Conservation (phyloP, 768 basidiomycete genomes). For the Rhodotorula babjevae region DNA sequence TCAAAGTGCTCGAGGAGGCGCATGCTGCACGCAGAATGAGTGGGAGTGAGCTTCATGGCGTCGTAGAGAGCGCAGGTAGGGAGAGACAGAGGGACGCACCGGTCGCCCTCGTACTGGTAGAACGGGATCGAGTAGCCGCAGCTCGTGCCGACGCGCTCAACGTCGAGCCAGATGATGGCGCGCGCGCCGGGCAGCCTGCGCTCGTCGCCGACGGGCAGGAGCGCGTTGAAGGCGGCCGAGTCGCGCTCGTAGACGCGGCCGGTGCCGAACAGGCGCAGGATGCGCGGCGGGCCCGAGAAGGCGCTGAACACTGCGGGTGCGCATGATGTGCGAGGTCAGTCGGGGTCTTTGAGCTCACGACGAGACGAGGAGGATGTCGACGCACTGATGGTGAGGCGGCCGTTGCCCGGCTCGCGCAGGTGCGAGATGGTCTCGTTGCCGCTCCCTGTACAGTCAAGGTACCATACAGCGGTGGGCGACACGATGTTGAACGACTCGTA, state of each 20-base stretch:
- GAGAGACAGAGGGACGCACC: not conserved
- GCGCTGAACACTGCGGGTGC: not conserved
- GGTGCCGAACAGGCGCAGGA: constrained; percentile 8
- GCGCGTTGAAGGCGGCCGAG: constrained; percentile 18
- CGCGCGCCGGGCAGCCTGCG: constrained; percentile 28
- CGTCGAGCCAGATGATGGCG: constrained; percentile 33
- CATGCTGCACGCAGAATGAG: not conserved
- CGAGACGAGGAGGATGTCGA: not conserved
- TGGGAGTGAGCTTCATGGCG: not conserved
- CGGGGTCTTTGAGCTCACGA: not conserved
- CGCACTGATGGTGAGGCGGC: constrained; percentile 37
- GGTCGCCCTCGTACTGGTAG: constrained; percentile 23
- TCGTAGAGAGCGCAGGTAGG: not conserved
- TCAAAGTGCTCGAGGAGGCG: not conserved
- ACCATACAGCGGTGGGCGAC: constrained; percentile 14
- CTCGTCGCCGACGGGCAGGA: constrained; percentile 17
- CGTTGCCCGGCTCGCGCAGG: constrained; percentile 32
- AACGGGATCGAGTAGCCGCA: constrained; percentile 31
- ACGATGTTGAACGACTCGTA: constrained; percentile 29
- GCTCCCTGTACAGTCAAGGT: constrained; percentile 24
- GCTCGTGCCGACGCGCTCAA: constrained; percentile 25
- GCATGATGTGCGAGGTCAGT: not conserved
- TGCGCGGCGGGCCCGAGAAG: constrained; percentile 21
- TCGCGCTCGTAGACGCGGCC: constrained; percentile 27
- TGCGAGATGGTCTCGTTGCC: constrained; percentile 40